phyloP scores from a whole-genome alignment of 1,139 yeast genomes.

The Yamadazyma pseudoaaseri region DNA sequence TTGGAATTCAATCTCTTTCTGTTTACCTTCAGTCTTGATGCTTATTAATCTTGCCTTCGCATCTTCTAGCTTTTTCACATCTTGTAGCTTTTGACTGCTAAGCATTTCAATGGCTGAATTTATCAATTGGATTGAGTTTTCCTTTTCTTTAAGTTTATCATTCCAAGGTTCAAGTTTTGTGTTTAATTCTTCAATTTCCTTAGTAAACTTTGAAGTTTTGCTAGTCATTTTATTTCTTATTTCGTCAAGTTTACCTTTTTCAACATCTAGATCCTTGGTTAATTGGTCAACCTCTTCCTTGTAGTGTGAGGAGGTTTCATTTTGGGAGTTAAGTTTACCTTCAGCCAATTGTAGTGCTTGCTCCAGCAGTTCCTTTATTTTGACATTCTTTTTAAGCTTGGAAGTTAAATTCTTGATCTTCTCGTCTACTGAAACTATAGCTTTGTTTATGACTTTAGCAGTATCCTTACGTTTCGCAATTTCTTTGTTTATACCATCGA shows the following conservation, averaged over 20 bases:
- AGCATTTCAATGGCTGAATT: slow-evolving; percentile 66
- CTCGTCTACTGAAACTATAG: slow-evolving; percentile 71
- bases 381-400: slow-evolving; percentile 63
- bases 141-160: slow-evolving; percentile 61
- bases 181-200: slow-evolving; percentile 63
- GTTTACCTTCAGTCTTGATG: slow-evolving; percentile 53
- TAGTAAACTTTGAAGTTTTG: slow-evolving; percentile 66
- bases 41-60: slow-evolving; percentile 47
- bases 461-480: slow-evolving; percentile 35
- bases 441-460: slow-evolving; percentile 43
- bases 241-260: slow-evolving; percentile 55
- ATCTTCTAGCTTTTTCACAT: slow-evolving; percentile 45
- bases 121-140: slow-evolving; percentile 63
- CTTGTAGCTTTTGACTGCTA: slow-evolving; percentile 43
- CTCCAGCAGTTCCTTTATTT: slow-evolving; percentile 40
- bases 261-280: slow-evolving; percentile 45
- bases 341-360: slow-evolving; percentile 41
- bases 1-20: slow-evolving; percentile 46
- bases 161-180: slow-evolving; percentile 82
- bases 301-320: slow-evolving; percentile 41
- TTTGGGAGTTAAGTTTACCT: slow-evolving; percentile 46
- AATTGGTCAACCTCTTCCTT: slow-evolving; percentile 45
- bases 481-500: slow-evolving; percentile 29
- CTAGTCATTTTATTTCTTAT: slow-evolving; percentile 68
- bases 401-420: slow-evolving; percentile 61